phyloP scores from a whole-genome alignment of 768 basidiomycete genomes.

The Collybia sordida region DNA sequence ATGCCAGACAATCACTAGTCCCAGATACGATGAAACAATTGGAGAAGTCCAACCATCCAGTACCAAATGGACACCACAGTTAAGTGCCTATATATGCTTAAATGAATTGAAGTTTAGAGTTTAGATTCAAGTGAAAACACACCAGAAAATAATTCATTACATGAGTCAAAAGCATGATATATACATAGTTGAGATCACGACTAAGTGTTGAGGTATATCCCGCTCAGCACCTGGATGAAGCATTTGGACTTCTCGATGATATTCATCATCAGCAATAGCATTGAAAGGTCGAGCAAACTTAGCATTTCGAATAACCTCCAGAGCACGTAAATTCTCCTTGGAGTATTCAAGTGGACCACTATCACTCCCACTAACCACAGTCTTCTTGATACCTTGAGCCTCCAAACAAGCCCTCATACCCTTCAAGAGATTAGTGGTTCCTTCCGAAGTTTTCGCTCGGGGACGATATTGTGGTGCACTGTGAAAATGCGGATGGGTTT shows the following conservation, averaged over 20 bases:
- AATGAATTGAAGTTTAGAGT: background rate
- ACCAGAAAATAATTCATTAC: conserved; percentile 20
- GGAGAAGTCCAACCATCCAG: conserved; percentile 34
- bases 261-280: conserved; percentile 24
- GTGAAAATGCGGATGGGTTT: conserved; percentile 4
- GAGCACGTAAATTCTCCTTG: conserved; percentile 16
- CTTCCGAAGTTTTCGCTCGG: conserved; percentile 16
- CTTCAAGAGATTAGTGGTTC: conserved; percentile 20
- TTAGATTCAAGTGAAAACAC: conserved; percentile 3
- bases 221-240: conserved; percentile 22
- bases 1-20: conserved; percentile 30
- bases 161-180: conserved; percentile 13
- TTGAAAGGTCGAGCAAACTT: conserved; percentile 22
- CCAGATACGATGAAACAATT: conserved; percentile 24
- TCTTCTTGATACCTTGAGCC: conserved; percentile 9
- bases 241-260: conserved; percentile 24
- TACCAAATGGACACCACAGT: background rate
- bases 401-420: conserved; percentile 9
- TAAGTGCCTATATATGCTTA: conserved; percentile 2
- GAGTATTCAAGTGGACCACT: conserved; percentile 8
- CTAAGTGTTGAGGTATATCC: conserved; percentile 20
- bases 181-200: conserved; percentile 18
- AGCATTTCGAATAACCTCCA: conserved; percentile 25
- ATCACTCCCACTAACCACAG: background rate
- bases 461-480: conserved; percentile 4